These are phyloP conservation scores for Rutstroemia sp. DNA, from an alignment of 2,329 filamentous ascomycete genomes.

Conservation along the genomic window DNA sequence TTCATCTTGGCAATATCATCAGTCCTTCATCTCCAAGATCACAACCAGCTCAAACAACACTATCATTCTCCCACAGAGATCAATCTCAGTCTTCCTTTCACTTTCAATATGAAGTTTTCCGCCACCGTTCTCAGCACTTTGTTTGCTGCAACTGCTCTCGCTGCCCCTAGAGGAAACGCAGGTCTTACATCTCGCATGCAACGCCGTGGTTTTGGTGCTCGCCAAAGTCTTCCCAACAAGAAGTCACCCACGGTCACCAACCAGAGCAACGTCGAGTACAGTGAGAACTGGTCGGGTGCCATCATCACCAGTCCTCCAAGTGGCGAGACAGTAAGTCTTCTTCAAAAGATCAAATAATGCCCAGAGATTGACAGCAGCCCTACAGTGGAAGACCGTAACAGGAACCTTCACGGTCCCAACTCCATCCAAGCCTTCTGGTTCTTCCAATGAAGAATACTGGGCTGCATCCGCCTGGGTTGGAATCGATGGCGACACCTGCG, in stretches of 20 bases:
- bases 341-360: background rate
- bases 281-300: conserved; percentile 34
- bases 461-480: background rate
- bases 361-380: background rate
- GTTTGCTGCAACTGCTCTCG: background rate
- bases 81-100: too few relatives aligned
- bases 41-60: too few relatives aligned
- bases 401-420: conserved; percentile 32
- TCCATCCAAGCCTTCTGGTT: conserved; percentile 9
- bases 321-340: conserved; percentile 16
- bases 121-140: background rate
- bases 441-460: background rate
- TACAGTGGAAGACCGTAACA: conserved; percentile 29
- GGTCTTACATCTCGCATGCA: background rate
- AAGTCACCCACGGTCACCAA: conserved; percentile 10
- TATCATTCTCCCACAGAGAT: too few relatives aligned
- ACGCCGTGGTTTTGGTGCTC: background rate
- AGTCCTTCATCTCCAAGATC: too few relatives aligned
- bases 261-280: conserved; percentile 20
- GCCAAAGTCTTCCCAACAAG: background rate
- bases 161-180: background rate
- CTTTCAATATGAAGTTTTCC: background rate
- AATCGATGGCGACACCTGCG: background rate
- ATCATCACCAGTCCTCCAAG: conserved; percentile 25
- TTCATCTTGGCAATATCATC: too few relatives aligned